Base-by-base conservation (phyloP, 169 alveolate genomes). In the Plasmodium coatneyi region DNA sequence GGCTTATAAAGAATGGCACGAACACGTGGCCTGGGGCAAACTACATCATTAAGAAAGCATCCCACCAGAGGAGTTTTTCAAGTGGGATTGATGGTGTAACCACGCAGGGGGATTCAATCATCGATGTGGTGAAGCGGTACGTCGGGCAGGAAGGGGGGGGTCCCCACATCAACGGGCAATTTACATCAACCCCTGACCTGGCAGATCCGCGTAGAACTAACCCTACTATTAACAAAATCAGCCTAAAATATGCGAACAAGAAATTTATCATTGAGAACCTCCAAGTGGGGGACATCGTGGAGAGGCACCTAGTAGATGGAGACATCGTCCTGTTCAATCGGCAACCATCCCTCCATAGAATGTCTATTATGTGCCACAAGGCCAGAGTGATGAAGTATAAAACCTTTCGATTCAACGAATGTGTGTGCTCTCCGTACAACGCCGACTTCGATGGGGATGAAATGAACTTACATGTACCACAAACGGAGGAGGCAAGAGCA, bases 361-460 rank as follows among this genome's bases (percentile, higher is more conserved):
- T 99, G 91, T 98, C 99, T 79, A 99, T 99, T 81, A 99, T 99
- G 99, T 98, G 99, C 9, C 99, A 98, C 95, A 95, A 98, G 89
- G 99, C 98, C 14, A 97, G 98, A 71, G 98, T 99, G 25, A 96
- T 98, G 99, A 98, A 98, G 14, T 98, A 98, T 95, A 96, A 99
- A 79, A 99, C 99, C 12, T 96, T 99, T 76, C 96, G 99, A 32
- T 99, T 99, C 91, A 99, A 99, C 95, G 99, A 98, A 95, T 98
- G 99, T 92, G 99, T 98, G 36, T 99, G 99, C 96, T 97, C 99
- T 16, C 99, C 99, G 10, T 99, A 98, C 96, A 99, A 99, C 92
- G 99, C 99, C 2, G 99, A 99, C 95, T 99, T 99, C 90, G 99
- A 99, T 93, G 99, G 99, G 0, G 99, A 99, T 94, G 99, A 99